A percentile compares a stretch with the other conserved stretches of the same genome.
Conservation (phyloP, 2,329 filamentous ascomycete genomes). For the Xylariaceae sp. region DNA sequence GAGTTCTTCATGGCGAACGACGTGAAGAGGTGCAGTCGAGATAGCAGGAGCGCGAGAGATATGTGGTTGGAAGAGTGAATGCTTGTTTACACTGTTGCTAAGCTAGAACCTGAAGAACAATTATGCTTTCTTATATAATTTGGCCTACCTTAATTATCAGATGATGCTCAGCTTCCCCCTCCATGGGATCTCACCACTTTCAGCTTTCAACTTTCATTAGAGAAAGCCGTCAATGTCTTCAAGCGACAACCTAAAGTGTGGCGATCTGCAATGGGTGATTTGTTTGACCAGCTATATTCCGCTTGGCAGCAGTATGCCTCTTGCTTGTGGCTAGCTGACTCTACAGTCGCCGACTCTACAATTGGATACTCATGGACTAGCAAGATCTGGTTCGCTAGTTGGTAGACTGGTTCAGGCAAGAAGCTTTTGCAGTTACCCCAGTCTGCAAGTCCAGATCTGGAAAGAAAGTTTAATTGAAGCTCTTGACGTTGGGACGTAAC, state of each 20-base stretch:
- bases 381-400: not conserved
- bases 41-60: not conserved
- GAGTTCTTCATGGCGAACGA: slow-evolving; percentile 18
- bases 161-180: not conserved
- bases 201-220: slow-evolving; percentile 1
- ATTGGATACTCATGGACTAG: too few species aligned
- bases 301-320: slow-evolving; percentile 3
- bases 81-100: not conserved
- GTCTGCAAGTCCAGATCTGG: not conserved
- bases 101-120: not conserved
- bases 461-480: too few species aligned
- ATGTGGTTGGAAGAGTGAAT: not conserved
- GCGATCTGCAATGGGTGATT: not conserved
- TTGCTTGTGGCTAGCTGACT: slow-evolving; percentile 8
- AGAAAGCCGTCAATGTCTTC: not conserved
- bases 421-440: not conserved
- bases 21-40: not conserved
- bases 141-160: not conserved
- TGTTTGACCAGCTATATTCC: not conserved
- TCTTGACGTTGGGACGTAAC: too few species aligned
- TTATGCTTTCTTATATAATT: slow-evolving; percentile 12
- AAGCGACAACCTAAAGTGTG: not conserved
- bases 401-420: not conserved
- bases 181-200: not conserved
- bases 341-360: not conserved